Evolutionary conservation across 2,329 filamentous ascomycete genomes (phyloP).

Genomic region (Onygenales sp.): DNA sequence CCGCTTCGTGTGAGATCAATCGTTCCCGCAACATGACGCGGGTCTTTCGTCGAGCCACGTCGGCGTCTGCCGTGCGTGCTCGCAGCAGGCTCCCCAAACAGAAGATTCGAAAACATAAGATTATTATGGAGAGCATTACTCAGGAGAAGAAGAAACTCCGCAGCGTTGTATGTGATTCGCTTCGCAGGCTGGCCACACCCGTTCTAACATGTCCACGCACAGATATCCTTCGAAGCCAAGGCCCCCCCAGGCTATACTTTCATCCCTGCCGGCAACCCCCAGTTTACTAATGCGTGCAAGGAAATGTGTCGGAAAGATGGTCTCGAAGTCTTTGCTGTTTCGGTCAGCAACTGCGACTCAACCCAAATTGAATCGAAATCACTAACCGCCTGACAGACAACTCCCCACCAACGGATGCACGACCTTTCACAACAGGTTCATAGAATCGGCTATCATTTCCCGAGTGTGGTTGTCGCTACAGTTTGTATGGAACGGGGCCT

Average conservation of each 20-base stretch:
- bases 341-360: constrained; percentile 37
- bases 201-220: constrained; percentile 2
- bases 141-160: constrained; percentile 53
- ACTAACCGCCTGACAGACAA: constrained; percentile 30
- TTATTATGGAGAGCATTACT: constrained; percentile 48
- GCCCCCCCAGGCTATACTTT: constrained; percentile 53
- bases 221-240: constrained; percentile 48
- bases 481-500: constrained; percentile 43
- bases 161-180: constrained; percentile 35
- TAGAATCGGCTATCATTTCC: constrained; percentile 55
- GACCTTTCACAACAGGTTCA: constrained; percentile 52
- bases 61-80: constrained; percentile 24
- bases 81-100: constrained; percentile 24
- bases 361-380: background rate
- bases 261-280: constrained; percentile 50
- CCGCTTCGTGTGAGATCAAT: background rate
- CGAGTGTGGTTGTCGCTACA: constrained; percentile 47
- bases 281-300: constrained; percentile 51
- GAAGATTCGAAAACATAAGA: constrained; percentile 42
- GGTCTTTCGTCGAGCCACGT: constrained; percentile 24
- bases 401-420: constrained; percentile 40
- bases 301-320: constrained; percentile 48
- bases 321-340: constrained; percentile 48
- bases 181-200: background rate
- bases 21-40: constrained; percentile 23